phyloP scores from a whole-genome alignment of 2,329 filamentous ascomycete species.

The Aureobasidium sp. region DNA sequence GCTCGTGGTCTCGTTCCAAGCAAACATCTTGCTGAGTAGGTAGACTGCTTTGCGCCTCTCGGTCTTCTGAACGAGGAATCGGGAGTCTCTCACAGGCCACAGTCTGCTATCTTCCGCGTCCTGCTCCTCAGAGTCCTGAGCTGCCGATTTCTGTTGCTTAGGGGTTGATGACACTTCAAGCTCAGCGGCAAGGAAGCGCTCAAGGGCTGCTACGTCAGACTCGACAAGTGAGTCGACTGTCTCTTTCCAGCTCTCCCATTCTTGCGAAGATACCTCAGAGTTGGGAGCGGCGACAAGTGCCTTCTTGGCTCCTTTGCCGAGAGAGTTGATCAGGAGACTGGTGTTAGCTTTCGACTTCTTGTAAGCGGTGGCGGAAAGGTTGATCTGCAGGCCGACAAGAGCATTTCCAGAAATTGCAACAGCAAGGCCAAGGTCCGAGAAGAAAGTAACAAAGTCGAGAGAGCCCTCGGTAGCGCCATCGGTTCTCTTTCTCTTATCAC shows the following conservation, averaged over 20 bases:
- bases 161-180: constrained; percentile 11
- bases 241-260: constrained; percentile 21
- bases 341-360: constrained; percentile 30
- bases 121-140: neutral
- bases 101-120: neutral
- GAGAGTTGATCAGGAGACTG: constrained; percentile 62
- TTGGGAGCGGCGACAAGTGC: neutral
- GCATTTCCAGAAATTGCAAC: constrained; percentile 56
- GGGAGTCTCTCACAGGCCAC: constrained; percentile 19
- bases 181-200: constrained; percentile 22
- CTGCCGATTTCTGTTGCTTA: neutral
- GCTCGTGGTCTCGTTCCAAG: constrained; percentile 12
- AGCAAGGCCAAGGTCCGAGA: constrained; percentile 57
- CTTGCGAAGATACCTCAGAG: neutral
- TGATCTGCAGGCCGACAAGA: constrained; percentile 56
- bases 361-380: constrained; percentile 21
- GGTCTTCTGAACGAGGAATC: constrained; percentile 41
- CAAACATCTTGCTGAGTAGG: constrained; percentile 41
- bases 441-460: constrained; percentile 37
- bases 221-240: constrained; percentile 19
- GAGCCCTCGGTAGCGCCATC: neutral
- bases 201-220: constrained; percentile 19
- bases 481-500: constrained; percentile 13
- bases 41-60: constrained; percentile 58
- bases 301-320: constrained; percentile 52